Evolutionary conservation across 441 rosid genomes (phyloP), one percentile per base, ranked within the genome.

Genomic region (Erysimum cheiri): DNA sequence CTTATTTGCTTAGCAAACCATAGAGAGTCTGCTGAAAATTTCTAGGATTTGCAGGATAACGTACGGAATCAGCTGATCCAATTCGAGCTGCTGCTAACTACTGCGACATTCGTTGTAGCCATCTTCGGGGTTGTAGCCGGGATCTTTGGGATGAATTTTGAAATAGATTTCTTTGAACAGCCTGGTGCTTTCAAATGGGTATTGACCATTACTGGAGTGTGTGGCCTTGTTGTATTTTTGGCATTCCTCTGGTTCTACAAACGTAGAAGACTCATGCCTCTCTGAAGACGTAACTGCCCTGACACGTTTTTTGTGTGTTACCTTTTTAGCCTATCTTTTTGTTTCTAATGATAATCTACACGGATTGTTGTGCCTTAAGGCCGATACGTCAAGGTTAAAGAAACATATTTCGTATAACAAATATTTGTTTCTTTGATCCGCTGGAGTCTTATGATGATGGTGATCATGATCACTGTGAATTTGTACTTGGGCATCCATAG

Each of bases 91-190:
- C 84, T 95, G 13, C 85, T 95, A 40, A 95, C 99, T 0, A 92
- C 98, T 0, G 99, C 97, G 0, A 95, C 98, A 9, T 95, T 95
- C 56, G 98, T 95, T 19, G 99, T 88, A 35, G 97, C 99, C 67
- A 92, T 95, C 44, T 90, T 92, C 49, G 99, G 98, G 36, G 99
- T 95, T n/a, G 99, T 95, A 43, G 97, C 98, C 0, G 98, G 99
- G 74, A 78, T 95, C 40, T 95, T 92, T 77, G 99, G 98, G 7
- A 95, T 95, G 99, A 95, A 95, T 61, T 95, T 92, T 52, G 39
- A 62, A 13, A 77, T 90, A 72, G 80, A 93, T 22, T 60, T 92
- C 57, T 92, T 95, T 72, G 86, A 84, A 36, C 76, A 89, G 53
- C 70, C 88, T 2, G 69, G 37, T n/a, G 97, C 99, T 52, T 95